These are phyloP conservation scores for Cairneyella variabilis DNA, from an alignment of 495 filamentous ascomycete genomes.

Conservation along the genomic window DNA sequence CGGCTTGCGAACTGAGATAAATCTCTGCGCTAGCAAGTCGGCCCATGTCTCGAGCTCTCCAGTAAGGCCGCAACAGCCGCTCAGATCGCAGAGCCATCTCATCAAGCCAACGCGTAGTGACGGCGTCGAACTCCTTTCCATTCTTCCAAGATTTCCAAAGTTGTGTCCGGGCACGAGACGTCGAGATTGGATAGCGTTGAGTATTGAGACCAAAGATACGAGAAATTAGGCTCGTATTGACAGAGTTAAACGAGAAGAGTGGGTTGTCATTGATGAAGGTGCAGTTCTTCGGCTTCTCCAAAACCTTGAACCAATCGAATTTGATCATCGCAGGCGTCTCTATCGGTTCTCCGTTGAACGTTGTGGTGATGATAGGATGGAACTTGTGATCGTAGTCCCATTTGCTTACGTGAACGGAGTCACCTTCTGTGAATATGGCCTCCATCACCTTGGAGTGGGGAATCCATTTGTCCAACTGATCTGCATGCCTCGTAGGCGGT, in stretches of 20 bases:
- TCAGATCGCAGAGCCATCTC: conserved; percentile 55
- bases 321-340: conserved; percentile 55
- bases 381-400: conserved; percentile 62
- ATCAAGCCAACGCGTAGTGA: conserved; percentile 59
- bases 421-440: conserved; percentile 51
- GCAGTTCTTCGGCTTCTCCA: conserved; percentile 50
- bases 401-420: conserved; percentile 49
- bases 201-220: conserved; percentile 43
- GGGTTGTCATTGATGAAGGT: conserved; percentile 55
- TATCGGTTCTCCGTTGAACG: conserved; percentile 48
- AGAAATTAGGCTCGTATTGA: conserved; percentile 41
- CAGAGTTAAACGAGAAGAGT: conserved; percentile 44
- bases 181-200: conserved; percentile 49
- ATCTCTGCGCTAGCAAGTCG: conserved; percentile 47
- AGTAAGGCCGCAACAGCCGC: conserved; percentile 50
- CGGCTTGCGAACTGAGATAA: conserved; percentile 48
- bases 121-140: conserved; percentile 50
- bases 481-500: conserved; percentile 46
- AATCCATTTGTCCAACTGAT: conserved; percentile 55
- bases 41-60: conserved; percentile 51
- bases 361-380: conserved; percentile 54
- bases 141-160: conserved; percentile 64
- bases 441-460: conserved; percentile 55
- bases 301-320: conserved; percentile 48
- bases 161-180: conserved; percentile 53